Conservation (phyloP, 257 asterid genomes). For the Solanum commersonii region DNA sequence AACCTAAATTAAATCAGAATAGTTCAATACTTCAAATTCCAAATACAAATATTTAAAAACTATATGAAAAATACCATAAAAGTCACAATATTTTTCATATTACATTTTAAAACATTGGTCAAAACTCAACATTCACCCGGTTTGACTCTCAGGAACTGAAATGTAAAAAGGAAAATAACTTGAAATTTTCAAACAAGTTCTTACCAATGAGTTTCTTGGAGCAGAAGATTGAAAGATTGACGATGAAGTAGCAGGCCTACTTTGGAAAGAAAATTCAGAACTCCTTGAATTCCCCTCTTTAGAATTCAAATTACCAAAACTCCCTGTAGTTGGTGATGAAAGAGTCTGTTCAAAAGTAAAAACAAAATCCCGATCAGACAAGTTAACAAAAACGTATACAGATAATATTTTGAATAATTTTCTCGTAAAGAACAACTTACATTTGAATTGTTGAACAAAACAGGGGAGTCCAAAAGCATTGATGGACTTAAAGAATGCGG, state of each 20-base stretch:
- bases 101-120: too few relatives aligned
- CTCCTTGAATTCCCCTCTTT: slow-evolving; percentile 29
- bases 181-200: not conserved
- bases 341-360: slow-evolving; percentile 27
- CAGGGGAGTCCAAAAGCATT: slow-evolving; percentile 69
- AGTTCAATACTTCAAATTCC: not conserved
- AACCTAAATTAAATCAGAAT: not conserved
- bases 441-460: slow-evolving; percentile 45
- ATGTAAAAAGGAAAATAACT: too few relatives aligned
- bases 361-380: not conserved
- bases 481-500: slow-evolving; percentile 70
- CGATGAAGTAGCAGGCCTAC: slow-evolving; percentile 26
- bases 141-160: too few relatives aligned
- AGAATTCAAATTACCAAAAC: slow-evolving; percentile 19
- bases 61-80: not conserved
- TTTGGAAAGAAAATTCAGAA: slow-evolving; percentile 50
- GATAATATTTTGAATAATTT: not conserved
- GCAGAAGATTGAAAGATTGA: slow-evolving; percentile 29
- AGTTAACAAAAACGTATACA: not conserved
- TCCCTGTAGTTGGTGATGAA: slow-evolving; percentile 62
- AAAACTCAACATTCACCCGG: too few relatives aligned
- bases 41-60: not conserved
- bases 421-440: slow-evolving; percentile 20
- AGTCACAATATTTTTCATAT: too few relatives aligned
- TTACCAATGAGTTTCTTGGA: slow-evolving; percentile 20